Evolutionary conservation across 352 stramenopile genomes (phyloP).

Genomic region (Globisporangium viniferum): DNA sequence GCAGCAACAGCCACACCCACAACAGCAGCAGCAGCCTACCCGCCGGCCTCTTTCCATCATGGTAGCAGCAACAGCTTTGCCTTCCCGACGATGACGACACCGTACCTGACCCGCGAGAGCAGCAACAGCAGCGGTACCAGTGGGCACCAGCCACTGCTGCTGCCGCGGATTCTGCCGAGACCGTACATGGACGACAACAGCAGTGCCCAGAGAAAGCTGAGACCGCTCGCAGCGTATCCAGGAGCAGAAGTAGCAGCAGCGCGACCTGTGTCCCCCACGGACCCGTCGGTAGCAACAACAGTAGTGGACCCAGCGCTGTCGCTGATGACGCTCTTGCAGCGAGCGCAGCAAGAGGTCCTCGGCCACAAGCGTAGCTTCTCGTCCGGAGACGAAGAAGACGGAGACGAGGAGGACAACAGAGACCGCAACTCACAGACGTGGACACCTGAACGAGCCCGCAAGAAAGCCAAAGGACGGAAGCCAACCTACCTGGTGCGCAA

Average conservation of each 20-base stretch:
- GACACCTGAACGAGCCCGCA: constrained; percentile 16
- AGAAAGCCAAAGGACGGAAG: constrained; percentile 33
- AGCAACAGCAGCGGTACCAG: not conserved
- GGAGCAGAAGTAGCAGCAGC: not conserved
- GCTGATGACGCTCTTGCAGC: constrained; percentile 7
- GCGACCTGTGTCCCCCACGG: not conserved
- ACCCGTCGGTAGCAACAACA: not conserved
- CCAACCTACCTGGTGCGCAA: constrained; percentile 50
- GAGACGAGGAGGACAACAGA: constrained; percentile 1
- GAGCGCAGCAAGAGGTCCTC: not conserved
- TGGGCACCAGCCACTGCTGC: not conserved
- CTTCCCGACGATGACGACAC: not conserved
- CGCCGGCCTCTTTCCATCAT: not conserved
- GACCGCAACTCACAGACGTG: not conserved
- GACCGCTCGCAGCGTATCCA: not conserved
- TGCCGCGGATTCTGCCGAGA: constrained; percentile 16
- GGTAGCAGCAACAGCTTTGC: not conserved
- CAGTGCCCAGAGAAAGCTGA: not conserved
- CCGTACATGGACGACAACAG: not conserved
- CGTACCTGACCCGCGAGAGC: not conserved
- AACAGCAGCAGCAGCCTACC: constrained; percentile 1
- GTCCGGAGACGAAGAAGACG: constrained; percentile 1
- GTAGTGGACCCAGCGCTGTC: constrained; percentile 1
- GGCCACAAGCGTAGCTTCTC: constrained; percentile 6
- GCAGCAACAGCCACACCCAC: not conserved